phyloP scores from a whole-genome alignment of 1,139 yeast species.

The Lodderomyces beijingensis region DNA sequence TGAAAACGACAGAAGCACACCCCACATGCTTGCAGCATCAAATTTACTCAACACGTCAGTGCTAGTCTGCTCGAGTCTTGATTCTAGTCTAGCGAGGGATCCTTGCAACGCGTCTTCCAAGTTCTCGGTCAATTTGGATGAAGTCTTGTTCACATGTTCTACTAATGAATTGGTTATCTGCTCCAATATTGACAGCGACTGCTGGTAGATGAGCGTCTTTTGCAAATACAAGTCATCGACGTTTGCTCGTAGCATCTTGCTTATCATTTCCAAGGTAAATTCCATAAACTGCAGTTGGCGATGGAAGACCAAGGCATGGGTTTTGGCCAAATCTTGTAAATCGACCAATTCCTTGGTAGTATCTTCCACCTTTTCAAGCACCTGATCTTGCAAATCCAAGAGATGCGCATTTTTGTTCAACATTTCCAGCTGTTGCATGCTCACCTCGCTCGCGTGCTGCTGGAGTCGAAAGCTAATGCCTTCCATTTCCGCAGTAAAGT shows the following conservation, averaged over 20 bases:
- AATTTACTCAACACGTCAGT: no score
- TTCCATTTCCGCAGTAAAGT: slow-evolving; percentile 9
- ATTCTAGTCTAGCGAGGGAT: slow-evolving; percentile 10
- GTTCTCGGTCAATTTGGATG: slow-evolving; percentile 2
- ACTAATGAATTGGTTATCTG: slow-evolving; percentile 3
- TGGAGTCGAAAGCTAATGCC: slow-evolving; percentile 4
- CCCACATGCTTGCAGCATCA: no score
- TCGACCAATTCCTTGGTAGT: background rate
- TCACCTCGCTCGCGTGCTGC: slow-evolving; percentile 1
- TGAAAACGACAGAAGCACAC: no score
- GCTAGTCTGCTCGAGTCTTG: slow-evolving; percentile 13
- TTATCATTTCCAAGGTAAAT: background rate
- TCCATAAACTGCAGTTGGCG: background rate
- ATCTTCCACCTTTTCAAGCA: background rate
- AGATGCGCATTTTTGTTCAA: slow-evolving; percentile 1
- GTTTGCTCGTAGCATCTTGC: slow-evolving; percentile 1
- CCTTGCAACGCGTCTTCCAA: slow-evolving; percentile 10
- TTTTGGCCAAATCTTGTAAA: background rate
- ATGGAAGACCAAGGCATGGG: background rate
- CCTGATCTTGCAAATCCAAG: slow-evolving; percentile 5
- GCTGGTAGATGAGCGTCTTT: background rate
- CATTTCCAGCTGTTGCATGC: slow-evolving; percentile 7
- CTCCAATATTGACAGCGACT: background rate
- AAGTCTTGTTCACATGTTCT: slow-evolving; percentile 4
- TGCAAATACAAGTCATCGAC: slow-evolving; percentile 2